These are phyloP conservation scores for Nitzschia sp. DNA, from an alignment of 108 stramenopile species.

Conservation along the genomic window DNA sequence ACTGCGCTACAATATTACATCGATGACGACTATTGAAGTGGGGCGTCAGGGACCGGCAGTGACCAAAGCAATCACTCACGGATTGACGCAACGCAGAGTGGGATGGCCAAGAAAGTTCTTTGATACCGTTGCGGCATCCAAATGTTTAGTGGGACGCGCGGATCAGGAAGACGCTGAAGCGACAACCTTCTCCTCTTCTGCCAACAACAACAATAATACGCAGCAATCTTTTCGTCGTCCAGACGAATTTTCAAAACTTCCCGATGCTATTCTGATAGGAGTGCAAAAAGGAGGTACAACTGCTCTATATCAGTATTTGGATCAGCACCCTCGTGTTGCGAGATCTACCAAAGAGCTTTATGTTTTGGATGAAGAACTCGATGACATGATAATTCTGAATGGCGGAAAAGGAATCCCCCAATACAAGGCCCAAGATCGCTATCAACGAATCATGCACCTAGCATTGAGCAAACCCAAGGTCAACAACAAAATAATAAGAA, in stretches of 20 bases:
- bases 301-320: slow-evolving; percentile 79
- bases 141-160: too few species aligned
- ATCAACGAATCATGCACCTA: slow-evolving; percentile 19
- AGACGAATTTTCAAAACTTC: slow-evolving; percentile 15
- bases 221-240: not conserved
- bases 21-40: not conserved
- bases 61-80: not conserved
- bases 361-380: slow-evolving; percentile 90
- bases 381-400: not conserved
- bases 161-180: too few species aligned
- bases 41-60: slow-evolving; percentile 4
- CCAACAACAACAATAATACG: not conserved
- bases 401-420: slow-evolving; percentile 29
- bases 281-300: slow-evolving; percentile 93
- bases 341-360: slow-evolving; percentile 82
- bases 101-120: not conserved
- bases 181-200: too few species aligned
- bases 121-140: not conserved
- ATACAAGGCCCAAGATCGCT: slow-evolving; percentile 20
- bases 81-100: not conserved
- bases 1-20: not conserved
- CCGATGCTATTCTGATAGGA: slow-evolving; percentile 73
- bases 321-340: slow-evolving; percentile 81
- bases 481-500: too few species aligned
- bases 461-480: not conserved